Percentiles rank a stretch among this genome's conserved stretches.
phyloP scores from a whole-genome alignment of 2,329 filamentous ascomycete species.

The Calonectria hongkongensis region DNA sequence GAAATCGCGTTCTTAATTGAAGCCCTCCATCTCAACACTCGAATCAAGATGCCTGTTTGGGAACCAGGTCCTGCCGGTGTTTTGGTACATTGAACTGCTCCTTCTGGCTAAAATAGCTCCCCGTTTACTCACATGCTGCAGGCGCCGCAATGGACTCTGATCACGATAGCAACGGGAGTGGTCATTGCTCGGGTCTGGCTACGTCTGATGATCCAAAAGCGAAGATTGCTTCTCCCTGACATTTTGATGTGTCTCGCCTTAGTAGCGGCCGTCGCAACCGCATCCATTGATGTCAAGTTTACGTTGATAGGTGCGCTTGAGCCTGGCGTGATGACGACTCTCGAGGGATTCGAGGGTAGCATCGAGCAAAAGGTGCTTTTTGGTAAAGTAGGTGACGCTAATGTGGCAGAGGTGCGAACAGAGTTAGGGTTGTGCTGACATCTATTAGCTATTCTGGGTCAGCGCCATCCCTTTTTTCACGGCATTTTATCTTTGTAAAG shows the following conservation, averaged over 20 bases:
- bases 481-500: conserved; percentile 50
- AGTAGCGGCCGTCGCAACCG: neutral
- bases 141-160: conserved; percentile 40
- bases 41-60: neutral
- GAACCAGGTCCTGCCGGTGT: neutral
- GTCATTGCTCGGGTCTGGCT: conserved; percentile 45
- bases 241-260: conserved; percentile 39
- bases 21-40: neutral
- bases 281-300: neutral
- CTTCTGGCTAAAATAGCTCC: neutral
- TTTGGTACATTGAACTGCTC: neutral
- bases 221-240: conserved; percentile 31
- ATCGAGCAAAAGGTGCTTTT: neutral
- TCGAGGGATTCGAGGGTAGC: neutral
- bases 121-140: neutral
- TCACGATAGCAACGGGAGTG: conserved; percentile 33
- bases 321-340: neutral
- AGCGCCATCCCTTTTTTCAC: conserved; percentile 47
- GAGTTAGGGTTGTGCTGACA: neutral
- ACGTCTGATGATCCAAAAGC: conserved; percentile 42
- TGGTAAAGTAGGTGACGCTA: neutral
- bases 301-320: conserved; percentile 4
- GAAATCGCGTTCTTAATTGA: no score
- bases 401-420: neutral
- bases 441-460: conserved; percentile 42